phyloP scores from a whole-genome alignment of 148 eudicot species.

The Silene conica region DNA sequence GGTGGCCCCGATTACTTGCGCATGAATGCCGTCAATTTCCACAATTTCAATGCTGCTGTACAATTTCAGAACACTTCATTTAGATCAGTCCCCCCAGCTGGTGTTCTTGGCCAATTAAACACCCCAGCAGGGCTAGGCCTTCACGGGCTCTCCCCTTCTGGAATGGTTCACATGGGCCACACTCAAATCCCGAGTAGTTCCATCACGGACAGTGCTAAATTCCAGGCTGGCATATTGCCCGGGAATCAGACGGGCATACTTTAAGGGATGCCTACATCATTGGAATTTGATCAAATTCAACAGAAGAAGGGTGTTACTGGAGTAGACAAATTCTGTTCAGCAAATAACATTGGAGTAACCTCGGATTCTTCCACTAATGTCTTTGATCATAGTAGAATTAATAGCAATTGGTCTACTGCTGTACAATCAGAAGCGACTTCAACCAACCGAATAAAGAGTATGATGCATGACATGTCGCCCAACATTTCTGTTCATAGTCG shows the following conservation, averaged over 20 bases:
- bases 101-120: slow-evolving; percentile 47
- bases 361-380: slow-evolving; percentile 32
- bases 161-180: slow-evolving; percentile 40
- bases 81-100: slow-evolving; percentile 38
- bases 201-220: slow-evolving; percentile 24
- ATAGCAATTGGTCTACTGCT: slow-evolving; percentile 34
- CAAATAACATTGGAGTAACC: slow-evolving; percentile 22
- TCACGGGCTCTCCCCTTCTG: slow-evolving; percentile 41
- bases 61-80: slow-evolving; percentile 37
- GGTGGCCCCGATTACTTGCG: slow-evolving; percentile 45
- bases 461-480: slow-evolving; percentile 17
- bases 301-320: slow-evolving; percentile 19
- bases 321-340: background rate
- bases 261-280: slow-evolving; percentile 48
- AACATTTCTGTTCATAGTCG: slow-evolving; percentile 9
- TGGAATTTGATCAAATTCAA: slow-evolving; percentile 42
- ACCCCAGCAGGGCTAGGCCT: slow-evolving; percentile 40
- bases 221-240: slow-evolving; percentile 27
- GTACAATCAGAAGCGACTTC: slow-evolving; percentile 33
- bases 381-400: slow-evolving; percentile 30
- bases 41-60: slow-evolving; percentile 25
- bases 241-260: slow-evolving; percentile 42
- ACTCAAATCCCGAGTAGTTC: slow-evolving; percentile 34
- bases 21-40: slow-evolving; percentile 40
- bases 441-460: slow-evolving; percentile 20